Percentiles rank a stretch among this genome's conserved stretches.
phyloP scores from a whole-genome alignment of 345 rosid species.

The Bretschneidera sinensis region DNA sequence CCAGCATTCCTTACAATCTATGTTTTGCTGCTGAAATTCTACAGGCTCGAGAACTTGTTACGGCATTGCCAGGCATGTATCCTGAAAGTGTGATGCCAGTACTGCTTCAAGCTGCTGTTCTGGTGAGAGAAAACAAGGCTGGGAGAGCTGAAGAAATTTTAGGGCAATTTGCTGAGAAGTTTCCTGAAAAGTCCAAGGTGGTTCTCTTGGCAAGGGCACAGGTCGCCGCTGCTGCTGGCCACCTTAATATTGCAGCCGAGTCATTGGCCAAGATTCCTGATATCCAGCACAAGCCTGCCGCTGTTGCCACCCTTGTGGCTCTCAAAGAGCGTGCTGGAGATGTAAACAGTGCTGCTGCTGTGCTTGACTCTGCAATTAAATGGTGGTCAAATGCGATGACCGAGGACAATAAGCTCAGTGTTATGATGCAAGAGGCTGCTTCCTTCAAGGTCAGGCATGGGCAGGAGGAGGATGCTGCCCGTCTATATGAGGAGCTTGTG shows the following conservation, averaged over 20 bases:
- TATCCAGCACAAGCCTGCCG: slow-evolving; percentile 88
- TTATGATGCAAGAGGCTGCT: slow-evolving; percentile 91
- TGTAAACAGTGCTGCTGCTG: slow-evolving; percentile 65
- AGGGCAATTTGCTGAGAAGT: slow-evolving; percentile 62
- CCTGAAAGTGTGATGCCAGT: slow-evolving; percentile 57
- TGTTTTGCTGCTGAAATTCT: slow-evolving; percentile 16
- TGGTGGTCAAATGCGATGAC: slow-evolving; percentile 95
- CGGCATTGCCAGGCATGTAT: slow-evolving; percentile 54
- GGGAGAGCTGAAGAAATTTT: slow-evolving; percentile 79
- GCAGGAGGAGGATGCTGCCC: slow-evolving; percentile 70
- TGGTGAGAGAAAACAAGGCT: slow-evolving; percentile 85
- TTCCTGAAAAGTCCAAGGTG: slow-evolving; percentile 59
- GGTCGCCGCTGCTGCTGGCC: slow-evolving; percentile 85
- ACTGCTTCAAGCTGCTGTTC: slow-evolving; percentile 85
- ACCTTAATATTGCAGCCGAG: slow-evolving; percentile 73
- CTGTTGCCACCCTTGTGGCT: slow-evolving; percentile 85
- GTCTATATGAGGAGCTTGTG: slow-evolving; percentile 78
- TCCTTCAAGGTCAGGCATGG: slow-evolving; percentile 91
- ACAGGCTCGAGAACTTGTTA: slow-evolving; percentile 88
- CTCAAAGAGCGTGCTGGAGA: slow-evolving; percentile 94
- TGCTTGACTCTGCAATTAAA: slow-evolving; percentile 71
- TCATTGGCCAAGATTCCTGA: slow-evolving; percentile 68
- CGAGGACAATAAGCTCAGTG: slow-evolving; percentile 57
- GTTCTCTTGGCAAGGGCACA: slow-evolving; percentile 88
- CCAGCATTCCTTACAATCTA: neutral